Evolutionary conservation across 2,329 filamentous ascomycete species (phyloP).

Genomic region (Fusarium sp.): DNA sequence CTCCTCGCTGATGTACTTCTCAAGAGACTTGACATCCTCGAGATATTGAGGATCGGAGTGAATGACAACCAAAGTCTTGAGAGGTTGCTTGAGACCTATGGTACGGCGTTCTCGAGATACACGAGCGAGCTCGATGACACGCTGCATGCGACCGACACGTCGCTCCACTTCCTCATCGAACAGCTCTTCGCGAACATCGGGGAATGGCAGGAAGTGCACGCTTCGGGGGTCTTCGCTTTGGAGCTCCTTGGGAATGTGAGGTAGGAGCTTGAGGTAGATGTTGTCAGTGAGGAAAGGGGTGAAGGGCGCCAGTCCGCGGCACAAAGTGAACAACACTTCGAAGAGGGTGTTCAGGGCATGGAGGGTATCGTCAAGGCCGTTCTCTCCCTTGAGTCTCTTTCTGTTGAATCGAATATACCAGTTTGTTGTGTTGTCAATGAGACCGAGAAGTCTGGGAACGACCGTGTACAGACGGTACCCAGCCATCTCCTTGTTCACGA

Average conservation of each 20-base stretch:
- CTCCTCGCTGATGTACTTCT: conserved; percentile 92
- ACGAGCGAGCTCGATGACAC: conserved; percentile 90
- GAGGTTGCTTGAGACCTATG: conserved; percentile 88
- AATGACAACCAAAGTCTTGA: conserved; percentile 91
- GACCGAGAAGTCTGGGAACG: conserved; percentile 81
- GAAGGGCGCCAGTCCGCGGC: conserved; percentile 90
- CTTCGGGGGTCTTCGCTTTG: conserved; percentile 80
- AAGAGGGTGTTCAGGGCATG: conserved; percentile 95
- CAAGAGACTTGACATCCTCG: conserved; percentile 85
- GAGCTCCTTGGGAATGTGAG: conserved; percentile 81
- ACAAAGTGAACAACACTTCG: conserved; percentile 90
- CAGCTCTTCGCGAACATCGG: conserved; percentile 86
- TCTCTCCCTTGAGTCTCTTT: conserved; percentile 89
- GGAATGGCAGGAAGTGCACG: conserved; percentile 93
- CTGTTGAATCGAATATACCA: conserved; percentile 98
- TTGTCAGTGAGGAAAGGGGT: conserved; percentile 95
- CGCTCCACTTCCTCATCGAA: conserved; percentile 90
- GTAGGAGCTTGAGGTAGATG: conserved; percentile 87
- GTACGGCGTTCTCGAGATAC: conserved; percentile 86
- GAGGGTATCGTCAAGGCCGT: conserved; percentile 85
- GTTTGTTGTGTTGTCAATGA: conserved; percentile 97
- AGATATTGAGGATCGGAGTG: conserved; percentile 86
- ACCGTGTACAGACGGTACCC: conserved; percentile 89
- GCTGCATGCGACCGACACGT: conserved; percentile 90
- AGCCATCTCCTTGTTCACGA: conserved; percentile 91